Percentiles rank a stretch among this genome's conserved stretches.
Evolutionary conservation across 1,139 yeast species (phyloP).

Genomic region (Yamadazyma triangularis): DNA sequence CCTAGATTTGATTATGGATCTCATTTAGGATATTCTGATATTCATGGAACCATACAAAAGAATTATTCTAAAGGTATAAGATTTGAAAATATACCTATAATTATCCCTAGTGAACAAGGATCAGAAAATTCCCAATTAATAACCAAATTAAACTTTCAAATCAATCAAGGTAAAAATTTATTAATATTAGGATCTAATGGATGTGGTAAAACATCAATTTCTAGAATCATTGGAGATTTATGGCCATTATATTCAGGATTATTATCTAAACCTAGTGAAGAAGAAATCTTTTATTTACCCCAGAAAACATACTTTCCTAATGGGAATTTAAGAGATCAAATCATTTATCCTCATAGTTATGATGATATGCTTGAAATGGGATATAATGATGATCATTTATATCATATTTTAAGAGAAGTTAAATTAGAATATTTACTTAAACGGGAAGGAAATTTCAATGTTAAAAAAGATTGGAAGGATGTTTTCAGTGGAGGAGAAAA

Average conservation of each 20-base stretch:
- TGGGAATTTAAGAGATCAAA: conserved; percentile 83
- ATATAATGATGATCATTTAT: conserved; percentile 63
- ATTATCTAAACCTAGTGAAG: conserved; percentile 72
- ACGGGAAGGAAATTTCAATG: conserved; percentile 59
- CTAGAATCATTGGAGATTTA: conserved; percentile 78
- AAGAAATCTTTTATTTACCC: conserved; percentile 71
- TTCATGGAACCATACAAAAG: conserved; percentile 77
- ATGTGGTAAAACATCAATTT: conserved; percentile 84
- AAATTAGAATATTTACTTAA: conserved; percentile 72
- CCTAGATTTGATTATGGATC: conserved; percentile 61
- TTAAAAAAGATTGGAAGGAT: conserved; percentile 79
- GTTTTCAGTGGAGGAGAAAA: conserved; percentile 94
- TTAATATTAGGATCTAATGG: conserved; percentile 86
- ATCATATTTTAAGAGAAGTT: conserved; percentile 67
- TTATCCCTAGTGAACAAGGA: conserved; percentile 67
- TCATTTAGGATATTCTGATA: conserved; percentile 47
- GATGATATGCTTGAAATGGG: conserved; percentile 76
- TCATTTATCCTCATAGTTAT: conserved; percentile 79
- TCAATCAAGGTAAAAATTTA: conserved; percentile 58
- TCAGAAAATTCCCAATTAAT: conserved; percentile 53
- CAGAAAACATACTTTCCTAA: conserved; percentile 76
- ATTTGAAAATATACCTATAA: conserved; percentile 77
- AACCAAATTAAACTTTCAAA: conserved; percentile 53
- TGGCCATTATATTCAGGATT: conserved; percentile 91
- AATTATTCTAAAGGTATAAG: conserved; percentile 71